These are phyloP conservation scores for Prillingera fragicola DNA, from an alignment of 1,284 basidiomycete genomes.

Conservation along the genomic window DNA sequence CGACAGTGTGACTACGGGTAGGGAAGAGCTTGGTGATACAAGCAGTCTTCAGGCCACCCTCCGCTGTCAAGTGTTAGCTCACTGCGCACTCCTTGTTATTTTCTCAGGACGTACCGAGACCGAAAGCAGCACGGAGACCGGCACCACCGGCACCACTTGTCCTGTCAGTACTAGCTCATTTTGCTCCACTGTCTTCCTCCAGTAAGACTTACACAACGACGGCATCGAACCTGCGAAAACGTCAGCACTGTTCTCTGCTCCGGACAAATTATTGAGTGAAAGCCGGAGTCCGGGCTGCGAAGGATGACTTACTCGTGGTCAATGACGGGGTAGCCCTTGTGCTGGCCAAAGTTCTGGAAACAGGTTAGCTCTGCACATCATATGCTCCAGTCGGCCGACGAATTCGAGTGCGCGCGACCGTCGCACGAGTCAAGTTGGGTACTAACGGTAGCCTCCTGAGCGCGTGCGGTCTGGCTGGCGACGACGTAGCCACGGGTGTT, in stretches of 20 bases:
- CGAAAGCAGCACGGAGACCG: slow-evolving; percentile 96
- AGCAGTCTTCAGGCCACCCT: slow-evolving; percentile 95
- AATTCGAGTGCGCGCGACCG: background rate
- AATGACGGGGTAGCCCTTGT: slow-evolving; percentile 74
- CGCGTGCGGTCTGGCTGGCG: slow-evolving; percentile 40
- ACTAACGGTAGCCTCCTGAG: slow-evolving; percentile 45
- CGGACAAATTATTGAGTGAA: background rate
- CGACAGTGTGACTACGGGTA: slow-evolving; percentile 98
- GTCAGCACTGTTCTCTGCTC: slow-evolving; percentile 2
- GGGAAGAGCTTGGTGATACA: slow-evolving; percentile 99
- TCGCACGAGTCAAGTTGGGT: background rate
- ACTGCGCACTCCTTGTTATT: background rate
- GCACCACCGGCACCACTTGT: slow-evolving; percentile 98
- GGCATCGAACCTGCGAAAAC: slow-evolving; percentile 73
- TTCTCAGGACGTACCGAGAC: slow-evolving; percentile 54
- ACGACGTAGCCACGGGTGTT: slow-evolving; percentile 34
- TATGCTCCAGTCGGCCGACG: background rate
- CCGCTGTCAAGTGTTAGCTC: slow-evolving; percentile 54
- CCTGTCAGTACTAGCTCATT: slow-evolving; percentile 9
- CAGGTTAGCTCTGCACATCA: slow-evolving; percentile 3
- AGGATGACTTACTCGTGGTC: slow-evolving; percentile 63
- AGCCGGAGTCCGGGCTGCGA: background rate
- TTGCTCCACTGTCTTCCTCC: slow-evolving; percentile 1
- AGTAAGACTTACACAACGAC: slow-evolving; percentile 74
- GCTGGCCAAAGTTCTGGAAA: slow-evolving; percentile 44